Evolutionary conservation across 441 rosid species (phyloP), one percentile per base, ranked within the genome.

Genomic region (Euphorbia schlechtendalii): DNA sequence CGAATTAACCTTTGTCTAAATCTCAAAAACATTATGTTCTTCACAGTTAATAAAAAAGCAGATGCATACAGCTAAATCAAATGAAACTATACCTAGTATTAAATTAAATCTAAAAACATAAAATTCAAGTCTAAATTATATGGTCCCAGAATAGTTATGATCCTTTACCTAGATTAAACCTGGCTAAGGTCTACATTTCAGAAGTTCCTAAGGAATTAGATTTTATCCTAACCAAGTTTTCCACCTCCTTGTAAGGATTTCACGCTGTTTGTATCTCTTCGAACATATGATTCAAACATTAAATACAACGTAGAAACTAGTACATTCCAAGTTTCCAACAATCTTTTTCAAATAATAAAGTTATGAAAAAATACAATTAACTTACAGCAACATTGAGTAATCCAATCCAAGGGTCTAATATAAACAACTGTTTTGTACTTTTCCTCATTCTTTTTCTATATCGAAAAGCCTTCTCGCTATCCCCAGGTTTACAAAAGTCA

Each of bases 321-420:
- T 2, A 52, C 34, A 11, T 32, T 58, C n/a, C n/a, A n/a, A n/a
- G n/a, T n/a, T n/a, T n/a, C n/a, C 24, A 27, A 54, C 9, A 22
- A 28, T 17, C 18, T 21, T 61, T 14, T 41, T 53, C 53, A 61
- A 55, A 63, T 18, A 51, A 1, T 17, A 25, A 49, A 3, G 1
- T 10, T 22, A 56, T 22, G 22, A 27, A 36, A 49, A 55, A 59
- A 30, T 22, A 48, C 43, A 49, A 51, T 20, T 12, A 56, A 82
- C 98, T 95, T 84, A 95, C 99, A 76, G 96, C 98, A 64, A 92
- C 80, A 79, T 89, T 89, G 72, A 95, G 78, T 69, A 95, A 76
- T 68, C 96, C 99, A 75, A 80, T 74, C 72, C 74, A 80, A 22
- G 98, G 99, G 65, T 74, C 71, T 20, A 81, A 80, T 43, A 82